Conservation (phyloP, 2,329 filamentous ascomycete species). For the Venturia pyrina region DNA sequence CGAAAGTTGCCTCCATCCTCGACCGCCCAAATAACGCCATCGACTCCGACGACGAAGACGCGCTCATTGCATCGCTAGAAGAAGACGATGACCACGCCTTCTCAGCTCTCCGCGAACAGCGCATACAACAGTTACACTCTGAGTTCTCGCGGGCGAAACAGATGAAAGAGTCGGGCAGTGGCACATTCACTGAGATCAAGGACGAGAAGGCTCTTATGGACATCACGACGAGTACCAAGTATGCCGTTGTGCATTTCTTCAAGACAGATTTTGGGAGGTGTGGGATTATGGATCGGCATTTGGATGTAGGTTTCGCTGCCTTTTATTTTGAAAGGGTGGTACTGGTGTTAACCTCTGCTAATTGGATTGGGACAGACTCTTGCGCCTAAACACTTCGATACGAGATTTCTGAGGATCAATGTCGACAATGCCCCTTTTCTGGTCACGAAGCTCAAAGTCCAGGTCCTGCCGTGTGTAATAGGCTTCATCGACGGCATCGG, state of each 20-base stretch:
- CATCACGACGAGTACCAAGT: slow-evolving; percentile 48
- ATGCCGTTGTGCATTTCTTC: slow-evolving; percentile 53
- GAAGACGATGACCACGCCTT: slow-evolving; percentile 41
- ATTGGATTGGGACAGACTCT: slow-evolving; percentile 28
- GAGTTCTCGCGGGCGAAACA: slow-evolving; percentile 44
- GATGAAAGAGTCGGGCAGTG: slow-evolving; percentile 41
- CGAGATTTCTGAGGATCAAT: slow-evolving; percentile 47
- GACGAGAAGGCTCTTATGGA: slow-evolving; percentile 49
- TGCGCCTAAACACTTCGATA: slow-evolving; percentile 48
- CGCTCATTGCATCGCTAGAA: slow-evolving; percentile 49
- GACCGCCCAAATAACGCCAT: slow-evolving; percentile 29
- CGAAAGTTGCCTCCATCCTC: slow-evolving; percentile 41
- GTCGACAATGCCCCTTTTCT: slow-evolving; percentile 51
- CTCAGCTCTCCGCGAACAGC: slow-evolving; percentile 45
- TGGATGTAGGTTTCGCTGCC: slow-evolving; percentile 28
- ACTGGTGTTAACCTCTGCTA: not conserved
- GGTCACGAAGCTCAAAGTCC: slow-evolving; percentile 46
- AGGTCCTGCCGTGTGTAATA: slow-evolving; percentile 49
- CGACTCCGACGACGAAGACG: slow-evolving; percentile 49
- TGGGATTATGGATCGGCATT: slow-evolving; percentile 50
- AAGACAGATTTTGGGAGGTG: slow-evolving; percentile 55
- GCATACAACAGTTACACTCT: slow-evolving; percentile 47
- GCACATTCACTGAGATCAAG: slow-evolving; percentile 45
- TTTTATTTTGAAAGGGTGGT: not conserved
- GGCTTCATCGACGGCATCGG: slow-evolving; percentile 46